A percentile compares a stretch with the other conserved stretches of the same genome.
These are phyloP conservation scores for Gossypioides kirkii DNA, from an alignment of 345 rosid genomes.

Conservation along the genomic window DNA sequence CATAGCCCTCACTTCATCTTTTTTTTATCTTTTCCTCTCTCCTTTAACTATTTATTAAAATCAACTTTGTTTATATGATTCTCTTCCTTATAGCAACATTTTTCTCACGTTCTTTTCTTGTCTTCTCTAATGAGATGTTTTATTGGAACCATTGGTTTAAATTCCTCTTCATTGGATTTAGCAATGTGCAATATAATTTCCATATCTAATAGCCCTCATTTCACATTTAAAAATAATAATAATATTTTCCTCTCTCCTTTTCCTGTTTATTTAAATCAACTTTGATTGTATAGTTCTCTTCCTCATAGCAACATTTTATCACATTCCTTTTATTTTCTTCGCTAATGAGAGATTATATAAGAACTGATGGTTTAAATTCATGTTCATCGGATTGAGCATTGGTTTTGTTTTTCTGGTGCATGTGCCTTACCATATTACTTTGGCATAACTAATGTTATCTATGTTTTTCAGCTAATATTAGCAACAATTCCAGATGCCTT, in stretches of 20 bases:
- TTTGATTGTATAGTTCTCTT: not conserved
- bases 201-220: not conserved
- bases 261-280: not conserved
- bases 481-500: conserved; percentile 59
- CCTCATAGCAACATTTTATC: not conserved
- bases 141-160: not conserved
- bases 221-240: not conserved
- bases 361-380: not conserved
- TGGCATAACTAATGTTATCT: conserved; percentile 19
- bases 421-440: not conserved
- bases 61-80: not conserved
- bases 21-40: not conserved
- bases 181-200: not conserved
- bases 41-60: not conserved
- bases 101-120: not conserved
- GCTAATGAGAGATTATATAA: not conserved
- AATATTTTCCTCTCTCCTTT: not conserved
- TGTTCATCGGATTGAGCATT: not conserved
- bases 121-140: not conserved
- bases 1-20: not conserved
- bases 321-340: not conserved
- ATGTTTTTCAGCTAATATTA: conserved; percentile 63
- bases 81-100: conserved; percentile 1
- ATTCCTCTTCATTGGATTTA: not conserved
- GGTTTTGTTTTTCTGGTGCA: not conserved